Evolutionary conservation across 2,329 filamentous ascomycete genomes (phyloP).

Genomic region (Trichoderma sp.): DNA sequence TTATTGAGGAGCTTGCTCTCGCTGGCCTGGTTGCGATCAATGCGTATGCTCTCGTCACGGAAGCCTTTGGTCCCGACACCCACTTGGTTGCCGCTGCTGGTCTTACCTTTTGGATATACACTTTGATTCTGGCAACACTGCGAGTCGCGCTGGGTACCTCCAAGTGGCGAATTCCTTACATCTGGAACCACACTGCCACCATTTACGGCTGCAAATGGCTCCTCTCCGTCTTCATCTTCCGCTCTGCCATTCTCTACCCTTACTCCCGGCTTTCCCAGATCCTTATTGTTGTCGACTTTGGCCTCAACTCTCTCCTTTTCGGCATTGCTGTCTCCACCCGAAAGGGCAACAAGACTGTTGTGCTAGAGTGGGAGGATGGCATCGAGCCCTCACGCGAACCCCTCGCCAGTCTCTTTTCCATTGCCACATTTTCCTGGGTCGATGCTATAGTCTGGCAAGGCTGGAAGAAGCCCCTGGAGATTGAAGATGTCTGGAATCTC

Average conservation of each 20-base stretch:
- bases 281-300: conserved; percentile 71
- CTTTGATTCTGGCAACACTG: conserved; percentile 67
- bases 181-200: conserved; percentile 90
- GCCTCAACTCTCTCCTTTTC: conserved; percentile 69
- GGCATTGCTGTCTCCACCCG: conserved; percentile 75
- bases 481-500: conserved; percentile 89
- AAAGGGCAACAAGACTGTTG: conserved; percentile 85
- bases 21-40: conserved; percentile 69
- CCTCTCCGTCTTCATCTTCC: conserved; percentile 71
- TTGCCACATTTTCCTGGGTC: conserved; percentile 86
- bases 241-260: conserved; percentile 79
- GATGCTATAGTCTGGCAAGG: conserved; percentile 86
- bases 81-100: conserved; percentile 61
- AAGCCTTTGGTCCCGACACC: conserved; percentile 57
- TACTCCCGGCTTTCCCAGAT: conserved; percentile 58
- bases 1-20: conserved; percentile 73
- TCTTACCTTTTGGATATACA: conserved; percentile 76
- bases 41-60: conserved; percentile 58
- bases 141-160: conserved; percentile 66
- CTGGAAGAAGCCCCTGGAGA: conserved; percentile 78
- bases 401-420: conserved; percentile 80
- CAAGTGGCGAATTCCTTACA: conserved; percentile 63
- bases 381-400: conserved; percentile 85
- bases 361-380: conserved; percentile 84
- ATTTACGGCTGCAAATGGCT: conserved; percentile 85